Evolutionary conservation across 805 yeast species (phyloP).

Genomic region (Monosporozyma aquatica): DNA sequence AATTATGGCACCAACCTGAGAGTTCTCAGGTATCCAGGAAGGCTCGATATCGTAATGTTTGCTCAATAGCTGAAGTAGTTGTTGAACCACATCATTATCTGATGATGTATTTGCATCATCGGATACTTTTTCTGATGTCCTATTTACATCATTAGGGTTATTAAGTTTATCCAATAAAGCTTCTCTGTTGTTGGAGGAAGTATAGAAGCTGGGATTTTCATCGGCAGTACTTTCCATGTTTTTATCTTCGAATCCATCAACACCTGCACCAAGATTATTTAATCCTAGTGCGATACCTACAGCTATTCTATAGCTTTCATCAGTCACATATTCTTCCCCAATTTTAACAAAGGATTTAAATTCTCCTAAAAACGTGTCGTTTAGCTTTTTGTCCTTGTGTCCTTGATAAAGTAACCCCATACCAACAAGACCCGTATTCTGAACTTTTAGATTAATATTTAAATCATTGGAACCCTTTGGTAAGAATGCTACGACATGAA

Average conservation of each 20-base stretch:
- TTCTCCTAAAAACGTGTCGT: slow-evolving; percentile 67
- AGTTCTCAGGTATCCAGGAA: slow-evolving; percentile 30
- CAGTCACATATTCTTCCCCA: slow-evolving; percentile 47
- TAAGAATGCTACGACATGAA: slow-evolving; percentile 82
- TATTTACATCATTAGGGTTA: neutral
- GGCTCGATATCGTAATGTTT: slow-evolving; percentile 19
- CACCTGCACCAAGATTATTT: slow-evolving; percentile 70
- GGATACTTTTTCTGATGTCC: neutral
- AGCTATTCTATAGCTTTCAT: slow-evolving; percentile 76
- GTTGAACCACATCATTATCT: slow-evolving; percentile 2
- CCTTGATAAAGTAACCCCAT: slow-evolving; percentile 75
- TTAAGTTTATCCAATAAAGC: neutral
- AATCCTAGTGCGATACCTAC: slow-evolving; percentile 86
- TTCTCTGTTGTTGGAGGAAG: neutral
- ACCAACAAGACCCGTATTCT: slow-evolving; percentile 86
- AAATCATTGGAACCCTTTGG: slow-evolving; percentile 88
- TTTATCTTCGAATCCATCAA: neutral
- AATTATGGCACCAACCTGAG: slow-evolving; percentile 58
- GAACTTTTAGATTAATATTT: slow-evolving; percentile 74
- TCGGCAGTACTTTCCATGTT: neutral
- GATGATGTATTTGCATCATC: neutral
- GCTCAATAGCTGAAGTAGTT: slow-evolving; percentile 14
- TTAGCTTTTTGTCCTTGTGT: slow-evolving; percentile 78
- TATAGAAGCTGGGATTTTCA: neutral
- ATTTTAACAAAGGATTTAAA: slow-evolving; percentile 42